Percentiles rank a stretch among this genome's conserved stretches.
Conservation (phyloP, 2,329 filamentous ascomycete species). For the Penicillium oxalicum region DNA sequence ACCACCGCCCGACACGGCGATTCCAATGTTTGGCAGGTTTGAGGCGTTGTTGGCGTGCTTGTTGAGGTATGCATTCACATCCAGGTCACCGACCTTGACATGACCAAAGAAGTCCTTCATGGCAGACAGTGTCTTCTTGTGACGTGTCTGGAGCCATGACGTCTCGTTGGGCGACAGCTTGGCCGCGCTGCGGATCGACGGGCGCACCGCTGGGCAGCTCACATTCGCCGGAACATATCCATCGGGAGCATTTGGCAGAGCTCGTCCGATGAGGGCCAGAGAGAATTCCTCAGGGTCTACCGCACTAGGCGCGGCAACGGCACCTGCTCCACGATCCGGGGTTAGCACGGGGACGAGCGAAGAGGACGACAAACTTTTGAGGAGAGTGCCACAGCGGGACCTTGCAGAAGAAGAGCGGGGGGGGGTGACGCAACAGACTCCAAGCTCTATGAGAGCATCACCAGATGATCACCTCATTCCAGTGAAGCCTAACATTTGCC, state of each 20-base stretch:
- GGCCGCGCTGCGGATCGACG: slow-evolving; percentile 61
- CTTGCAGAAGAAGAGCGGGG: not conserved
- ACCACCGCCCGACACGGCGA: slow-evolving; percentile 77
- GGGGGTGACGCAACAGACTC: not conserved
- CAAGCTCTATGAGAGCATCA: too few species aligned
- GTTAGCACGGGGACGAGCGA: not conserved
- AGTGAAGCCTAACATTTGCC: too few species aligned
- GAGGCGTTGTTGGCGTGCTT: slow-evolving; percentile 50
- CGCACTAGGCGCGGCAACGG: slow-evolving; percentile 13
- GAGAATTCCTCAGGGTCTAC: slow-evolving; percentile 8
- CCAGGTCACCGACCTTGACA: slow-evolving; percentile 69
- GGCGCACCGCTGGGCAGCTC: slow-evolving; percentile 62
- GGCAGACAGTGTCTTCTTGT: slow-evolving; percentile 65
- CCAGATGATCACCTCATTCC: too few species aligned
- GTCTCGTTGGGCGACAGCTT: slow-evolving; percentile 64
- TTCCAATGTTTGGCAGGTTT: slow-evolving; percentile 62
- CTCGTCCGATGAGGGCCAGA: slow-evolving; percentile 29
- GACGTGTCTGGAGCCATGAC: slow-evolving; percentile 66
- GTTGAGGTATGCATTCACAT: slow-evolving; percentile 67
- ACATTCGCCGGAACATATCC: slow-evolving; percentile 67
- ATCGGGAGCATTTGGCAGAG: slow-evolving; percentile 54
- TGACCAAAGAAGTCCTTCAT: slow-evolving; percentile 67
- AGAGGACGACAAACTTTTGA: not conserved
- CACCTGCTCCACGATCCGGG: slow-evolving; percentile 4
- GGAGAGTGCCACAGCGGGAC: not conserved